These are phyloP conservation scores for Alternaria hordeiaustralica DNA, from an alignment of 2,329 filamentous ascomycete species.

Conservation along the genomic window DNA sequence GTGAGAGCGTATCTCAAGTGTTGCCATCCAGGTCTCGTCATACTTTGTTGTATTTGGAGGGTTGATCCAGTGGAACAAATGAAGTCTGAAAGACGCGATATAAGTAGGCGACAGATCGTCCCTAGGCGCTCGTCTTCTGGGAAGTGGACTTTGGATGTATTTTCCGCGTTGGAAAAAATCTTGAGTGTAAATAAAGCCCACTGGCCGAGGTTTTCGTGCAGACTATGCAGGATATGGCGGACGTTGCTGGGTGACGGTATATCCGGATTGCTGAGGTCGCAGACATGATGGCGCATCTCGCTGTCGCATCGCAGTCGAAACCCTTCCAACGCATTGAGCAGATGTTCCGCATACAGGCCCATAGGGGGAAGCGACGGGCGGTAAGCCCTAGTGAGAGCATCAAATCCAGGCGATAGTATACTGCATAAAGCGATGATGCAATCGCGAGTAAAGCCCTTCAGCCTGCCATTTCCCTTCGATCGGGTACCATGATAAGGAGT, in stretches of 20 bases:
- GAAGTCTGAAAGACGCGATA: not conserved
- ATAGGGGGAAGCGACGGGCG: not conserved
- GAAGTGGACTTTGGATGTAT: not conserved
- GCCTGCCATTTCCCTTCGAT: not conserved
- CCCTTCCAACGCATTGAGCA: not conserved
- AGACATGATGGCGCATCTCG: not conserved
- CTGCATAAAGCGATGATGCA: not conserved
- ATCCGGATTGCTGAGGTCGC: not conserved
- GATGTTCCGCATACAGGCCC: not conserved
- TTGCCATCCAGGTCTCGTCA: not conserved
- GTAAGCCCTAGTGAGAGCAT: not conserved
- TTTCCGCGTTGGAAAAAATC: not conserved
- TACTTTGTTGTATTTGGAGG: not conserved
- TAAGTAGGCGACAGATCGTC: not conserved
- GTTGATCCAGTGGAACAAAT: not conserved
- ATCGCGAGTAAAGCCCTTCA: not conserved
- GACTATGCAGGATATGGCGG: not conserved
- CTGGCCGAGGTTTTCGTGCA: not conserved
- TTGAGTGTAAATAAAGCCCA: not conserved
- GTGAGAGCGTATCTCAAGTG: fast-evolving
- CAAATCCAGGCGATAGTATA: not conserved
- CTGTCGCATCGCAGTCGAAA: not conserved
- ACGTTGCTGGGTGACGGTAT: not conserved
- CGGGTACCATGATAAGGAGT: not conserved
- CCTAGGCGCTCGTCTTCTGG: not conserved